A percentile compares a stretch with the other conserved stretches of the same genome.
Evolutionary conservation across 129 eudicot genomes (phyloP).

Genomic region (Escallonia rubra): DNA sequence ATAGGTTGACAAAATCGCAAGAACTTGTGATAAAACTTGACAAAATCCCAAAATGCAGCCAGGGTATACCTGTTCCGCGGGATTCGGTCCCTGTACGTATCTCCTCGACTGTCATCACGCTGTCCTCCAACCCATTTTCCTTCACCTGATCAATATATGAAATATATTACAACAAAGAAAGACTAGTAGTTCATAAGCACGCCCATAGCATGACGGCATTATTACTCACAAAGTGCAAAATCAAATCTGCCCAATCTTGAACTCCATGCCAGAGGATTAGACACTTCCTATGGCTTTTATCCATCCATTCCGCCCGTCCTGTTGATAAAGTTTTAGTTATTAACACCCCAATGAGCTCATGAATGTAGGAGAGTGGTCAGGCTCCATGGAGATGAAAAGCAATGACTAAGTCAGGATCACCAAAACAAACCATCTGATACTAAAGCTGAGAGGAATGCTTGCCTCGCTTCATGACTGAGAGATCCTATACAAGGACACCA

Average conservation of each 20-base stretch:
- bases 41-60: neutral
- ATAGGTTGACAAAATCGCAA: no score
- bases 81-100: conserved; percentile 78
- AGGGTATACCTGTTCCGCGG: conserved; percentile 68
- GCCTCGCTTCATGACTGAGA: conserved; percentile 88
- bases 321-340: conserved; percentile 11
- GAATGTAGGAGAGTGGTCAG: neutral
- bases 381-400: neutral
- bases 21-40: no score
- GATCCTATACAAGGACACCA: conserved; percentile 56
- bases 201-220: neutral
- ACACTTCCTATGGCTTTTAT: conserved; percentile 72
- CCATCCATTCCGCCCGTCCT: conserved; percentile 98
- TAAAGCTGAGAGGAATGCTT: conserved; percentile 66
- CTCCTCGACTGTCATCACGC: conserved; percentile 86
- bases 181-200: neutral
- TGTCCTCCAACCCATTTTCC: conserved; percentile 82
- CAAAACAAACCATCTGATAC: conserved; percentile 60
- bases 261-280: conserved; percentile 87
- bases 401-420: neutral
- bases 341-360: neutral
- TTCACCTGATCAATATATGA: conserved; percentile 47
- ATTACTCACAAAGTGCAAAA: conserved; percentile 63
- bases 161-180: conserved; percentile 1
- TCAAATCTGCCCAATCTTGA: conserved; percentile 88